Evolutionary conservation across 768 basidiomycete genomes (phyloP), one percentile per base, ranked within the genome.

Genomic region (Saitozyma sp.): DNA sequence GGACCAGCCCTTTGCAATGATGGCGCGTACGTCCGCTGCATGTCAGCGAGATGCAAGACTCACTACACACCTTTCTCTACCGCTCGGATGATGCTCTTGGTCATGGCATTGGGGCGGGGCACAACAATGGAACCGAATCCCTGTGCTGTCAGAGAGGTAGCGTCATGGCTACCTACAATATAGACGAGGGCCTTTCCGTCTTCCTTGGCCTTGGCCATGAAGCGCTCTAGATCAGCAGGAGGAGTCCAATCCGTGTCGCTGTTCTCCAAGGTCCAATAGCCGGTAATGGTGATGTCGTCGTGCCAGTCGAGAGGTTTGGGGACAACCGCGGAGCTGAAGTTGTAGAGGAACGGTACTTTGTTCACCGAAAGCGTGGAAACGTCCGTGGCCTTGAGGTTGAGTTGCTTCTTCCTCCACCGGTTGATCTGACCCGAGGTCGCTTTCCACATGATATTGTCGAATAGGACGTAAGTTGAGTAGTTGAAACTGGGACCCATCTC

Each of bases 271-370:
- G 85, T 86, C 88, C 88, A 89, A 70, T 86, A 80, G 13, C 79
- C 79, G 0, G 77, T 71, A 60, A 78, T 75, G 6, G 55, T 51
- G 46, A 82, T 86, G 7, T 83, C 82, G 65, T 87, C 86, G 48
- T 84, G 83, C 86, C 87, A 88, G 69, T 88, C 87, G 14, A 88
- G 78, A n/a, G 87, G 87, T 71, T 86, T 86, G 1, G 86, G 85
- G 1, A 88, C 87, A 11, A 88, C 86, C 39, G 83, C 82, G 78
- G 81, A 81, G n/a, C 85, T 86, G 69, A 89, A 88, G 71, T 88
- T 87, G 78, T 88, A 88, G 42, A 88, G 82, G 66, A 86, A 86
- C 0, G 84, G 82, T 16, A 74, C 70, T 59, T 87, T 86, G 17
- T 83, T 83, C 59, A 86, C 84, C 2, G 84, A 84, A 19, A 86